phyloP scores from a whole-genome alignment of 2,329 filamentous ascomycete species.

The Eurotiales sp. region DNA sequence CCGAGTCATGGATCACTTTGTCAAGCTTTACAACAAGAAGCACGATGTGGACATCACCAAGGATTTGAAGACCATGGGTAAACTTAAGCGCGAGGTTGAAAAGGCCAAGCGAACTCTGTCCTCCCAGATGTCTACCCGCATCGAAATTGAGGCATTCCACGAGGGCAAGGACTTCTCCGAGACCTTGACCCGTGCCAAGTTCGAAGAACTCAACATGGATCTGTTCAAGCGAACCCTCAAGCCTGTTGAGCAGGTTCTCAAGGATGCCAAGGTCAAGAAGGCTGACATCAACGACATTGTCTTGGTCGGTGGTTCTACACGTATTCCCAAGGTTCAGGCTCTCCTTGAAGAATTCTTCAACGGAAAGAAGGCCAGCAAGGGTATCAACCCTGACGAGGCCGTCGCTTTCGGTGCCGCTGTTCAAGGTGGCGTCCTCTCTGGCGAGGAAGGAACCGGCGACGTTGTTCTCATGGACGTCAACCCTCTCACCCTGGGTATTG shows the following conservation, averaged over 20 bases:
- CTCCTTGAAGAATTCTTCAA: constrained; percentile 94
- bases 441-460: constrained; percentile 74
- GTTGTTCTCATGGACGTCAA: constrained; percentile 97
- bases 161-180: constrained; percentile 97
- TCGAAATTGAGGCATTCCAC: constrained; percentile 97
- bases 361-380: constrained; percentile 97
- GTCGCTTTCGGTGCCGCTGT: constrained; percentile 97
- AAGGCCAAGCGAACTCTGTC: constrained; percentile 99
- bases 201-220: constrained; percentile 98
- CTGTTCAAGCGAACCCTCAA: constrained; percentile 99
- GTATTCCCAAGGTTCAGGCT: constrained; percentile 95
- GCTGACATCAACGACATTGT: constrained; percentile 92
- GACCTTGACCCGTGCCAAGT: constrained; percentile 97
- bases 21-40: constrained; percentile 99
- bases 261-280: constrained; percentile 98
- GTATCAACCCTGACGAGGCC: constrained; percentile 98
- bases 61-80: constrained; percentile 97
- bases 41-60: constrained; percentile 87
- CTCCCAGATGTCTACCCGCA: constrained; percentile 86
- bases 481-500: constrained; percentile 92
- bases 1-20: constrained; percentile 92
- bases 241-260: constrained; percentile 97
- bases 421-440: constrained; percentile 91
- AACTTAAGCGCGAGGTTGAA: constrained; percentile 98
- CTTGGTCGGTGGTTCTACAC: constrained; percentile 94